These are phyloP conservation scores for Teratosphaeria viscida DNA, from an alignment of 2,329 filamentous ascomycete species.

Conservation along the genomic window DNA sequence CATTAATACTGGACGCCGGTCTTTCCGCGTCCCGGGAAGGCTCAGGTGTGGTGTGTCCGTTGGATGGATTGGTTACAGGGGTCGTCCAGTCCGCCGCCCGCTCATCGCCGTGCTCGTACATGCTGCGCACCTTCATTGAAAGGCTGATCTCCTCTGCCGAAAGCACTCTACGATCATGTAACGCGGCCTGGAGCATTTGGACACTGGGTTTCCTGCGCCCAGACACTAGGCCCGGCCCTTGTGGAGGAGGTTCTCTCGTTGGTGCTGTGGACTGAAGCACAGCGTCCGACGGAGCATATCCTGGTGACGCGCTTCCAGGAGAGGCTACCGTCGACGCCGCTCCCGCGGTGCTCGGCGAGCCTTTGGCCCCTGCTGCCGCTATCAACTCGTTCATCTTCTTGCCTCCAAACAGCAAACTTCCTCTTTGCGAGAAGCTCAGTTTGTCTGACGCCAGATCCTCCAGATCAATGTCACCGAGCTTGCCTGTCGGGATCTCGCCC, in stretches of 20 bases:
- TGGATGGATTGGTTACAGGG: not conserved
- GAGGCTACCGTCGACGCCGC: conserved; percentile 1
- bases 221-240: conserved; percentile 10
- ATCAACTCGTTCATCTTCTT: conserved; percentile 34
- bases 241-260: not conserved
- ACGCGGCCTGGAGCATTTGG: conserved; percentile 27
- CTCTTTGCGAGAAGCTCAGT: conserved; percentile 50
- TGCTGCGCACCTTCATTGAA: conserved; percentile 51
- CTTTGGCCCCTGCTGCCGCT: conserved; percentile 13
- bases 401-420: conserved; percentile 48
- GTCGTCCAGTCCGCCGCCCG: conserved; percentile 36
- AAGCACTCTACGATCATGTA: conserved; percentile 36
- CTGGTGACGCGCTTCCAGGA: not conserved
- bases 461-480: conserved; percentile 40
- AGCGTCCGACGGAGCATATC: not conserved
- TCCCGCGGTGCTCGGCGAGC: not conserved
- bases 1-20: not conserved
- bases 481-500: conserved; percentile 45
- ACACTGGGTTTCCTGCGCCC: conserved; percentile 25
- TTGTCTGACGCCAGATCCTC: conserved; percentile 41
- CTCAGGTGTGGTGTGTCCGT: not conserved
- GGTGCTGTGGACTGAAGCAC: not conserved
- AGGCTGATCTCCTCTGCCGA: conserved; percentile 55
- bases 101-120: conserved; percentile 54
- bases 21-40: not conserved